Percentiles rank a stretch among this genome's conserved stretches.
Evolutionary conservation across 139 green algal species (phyloP).

Genomic region (Picocystis salinarum): DNA sequence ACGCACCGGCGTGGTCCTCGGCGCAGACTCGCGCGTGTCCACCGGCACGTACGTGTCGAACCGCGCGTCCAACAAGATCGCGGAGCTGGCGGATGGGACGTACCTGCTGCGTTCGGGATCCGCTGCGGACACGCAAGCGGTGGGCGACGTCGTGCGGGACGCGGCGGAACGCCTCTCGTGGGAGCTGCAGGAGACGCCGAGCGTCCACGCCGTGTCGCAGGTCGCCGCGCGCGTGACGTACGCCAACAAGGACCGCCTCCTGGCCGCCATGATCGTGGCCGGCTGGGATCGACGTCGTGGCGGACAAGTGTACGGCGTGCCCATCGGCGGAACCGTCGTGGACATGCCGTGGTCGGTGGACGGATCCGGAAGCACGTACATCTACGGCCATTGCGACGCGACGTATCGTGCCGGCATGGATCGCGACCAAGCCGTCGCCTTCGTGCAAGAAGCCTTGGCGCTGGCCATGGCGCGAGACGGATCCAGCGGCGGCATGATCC

Average conservation of each 20-base stretch:
- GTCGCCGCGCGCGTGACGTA: constrained; percentile 41
- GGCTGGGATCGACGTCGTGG: constrained; percentile 23
- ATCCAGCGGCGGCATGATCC: constrained; percentile 58
- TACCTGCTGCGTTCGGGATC: constrained; percentile 27
- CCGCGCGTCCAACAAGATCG: constrained; percentile 87
- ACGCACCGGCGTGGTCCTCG: constrained; percentile 86
- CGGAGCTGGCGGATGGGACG: constrained; percentile 48
- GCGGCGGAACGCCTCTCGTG: background rate
- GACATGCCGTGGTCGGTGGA: constrained; percentile 66
- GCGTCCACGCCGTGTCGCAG: background rate
- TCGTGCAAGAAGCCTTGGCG: constrained; percentile 45
- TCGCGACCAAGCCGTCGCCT: constrained; percentile 43
- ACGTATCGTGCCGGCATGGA: constrained; percentile 58
- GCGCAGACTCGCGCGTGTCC: constrained; percentile 64
- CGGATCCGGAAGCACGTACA: constrained; percentile 70
- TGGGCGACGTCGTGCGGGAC: constrained; percentile 15
- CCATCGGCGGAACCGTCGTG: constrained; percentile 65
- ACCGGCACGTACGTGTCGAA: constrained; percentile 84
- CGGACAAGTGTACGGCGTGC: constrained; percentile 50
- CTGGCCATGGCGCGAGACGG: constrained; percentile 60
- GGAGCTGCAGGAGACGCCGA: background rate
- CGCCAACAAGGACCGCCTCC: constrained; percentile 66
- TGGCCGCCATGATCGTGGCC: constrained; percentile 54
- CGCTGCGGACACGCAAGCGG: constrained; percentile 24
- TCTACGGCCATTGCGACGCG: constrained; percentile 67